Base-by-base conservation (phyloP, 345 rosid species). In the Eucalyptus microcorys region DNA sequence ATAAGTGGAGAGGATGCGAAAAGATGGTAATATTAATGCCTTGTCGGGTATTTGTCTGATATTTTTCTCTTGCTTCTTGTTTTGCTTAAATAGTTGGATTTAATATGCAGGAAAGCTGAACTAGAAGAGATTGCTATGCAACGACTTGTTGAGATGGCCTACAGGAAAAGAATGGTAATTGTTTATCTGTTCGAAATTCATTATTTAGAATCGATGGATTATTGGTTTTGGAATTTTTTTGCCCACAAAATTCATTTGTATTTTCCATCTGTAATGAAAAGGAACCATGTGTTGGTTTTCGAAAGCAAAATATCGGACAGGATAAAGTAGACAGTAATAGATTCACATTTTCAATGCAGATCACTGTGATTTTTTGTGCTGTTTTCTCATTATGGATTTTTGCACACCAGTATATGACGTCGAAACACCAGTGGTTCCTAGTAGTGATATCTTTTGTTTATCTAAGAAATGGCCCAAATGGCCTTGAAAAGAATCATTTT, bases 131-230 rank as follows among this genome's bases (percentile, higher is more conserved):
- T 92, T 80, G 99, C 98, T 50, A 94, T 98, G 96, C 95, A 97
- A 90, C 98, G 96, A 89, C 98, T 96, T 90, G 91, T 96, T 86
- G 96, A 97, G 93, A 94, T 94, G 92, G 99, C 99, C 86, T 95
- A 95, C 93, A 95, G 88, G 90, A 97, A 94, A 93, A 89, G 95
- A 92, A 85, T 95, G 99, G 99, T 98, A 94, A 89, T 87, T 84
- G 80, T 87, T 68, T 24, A 17, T 53, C 40, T 17, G 27, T 84
- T 87, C 12, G 7, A 7, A 22, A 9, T 24, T 45, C 55, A 24
- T 40, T 85, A 27, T 83, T 85, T 66, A 42, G 40, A 81, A 49
- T 30, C 45, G 53, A 49, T 52, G 76, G 37, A 30, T 61, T 50
- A 64, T 48, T 68, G 11, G 8, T 68, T 66, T 87, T 76, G 42